Base-by-base conservation (phyloP, 768 basidiomycete species). In the Pulveroboletus frians region DNA sequence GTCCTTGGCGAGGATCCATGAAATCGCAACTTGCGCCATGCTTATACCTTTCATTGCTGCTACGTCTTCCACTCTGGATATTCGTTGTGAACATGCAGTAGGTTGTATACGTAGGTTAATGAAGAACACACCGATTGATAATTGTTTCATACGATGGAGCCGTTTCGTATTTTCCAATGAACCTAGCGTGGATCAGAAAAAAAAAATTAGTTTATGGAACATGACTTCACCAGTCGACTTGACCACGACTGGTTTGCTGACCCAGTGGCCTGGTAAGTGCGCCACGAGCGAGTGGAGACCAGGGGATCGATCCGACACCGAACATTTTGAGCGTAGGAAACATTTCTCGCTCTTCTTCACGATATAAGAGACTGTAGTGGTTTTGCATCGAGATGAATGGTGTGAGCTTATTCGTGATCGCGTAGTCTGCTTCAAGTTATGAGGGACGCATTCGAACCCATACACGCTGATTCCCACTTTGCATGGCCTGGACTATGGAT, bases 351-450 rank as follows among this genome's bases (percentile, higher is more conserved):
- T 80, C 81, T 60, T 84, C 81, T 59, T 83, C 82, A 37, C 80
- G 74, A 57, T 83, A 83, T 32, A 79, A 39, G 5, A 80, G 69
- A 49, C 61, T 75, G 59, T 83, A 76, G 52, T 78, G 74, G 63
- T 83, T 81, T 62, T 83, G 81, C 81, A 83, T 83, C 9, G 77
- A 76, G 64, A 81, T 76, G 66, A 83, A 82, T 5, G 75, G 76
- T 7, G 76, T 77, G 30, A 74, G 66, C 36, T 68, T 72, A 55
- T 73, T 71, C 27, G 54, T 61, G 52, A 73, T 72, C 5, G 74
- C 72, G 23, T 73, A 73, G 56, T 68, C 69, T 70, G 39, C 52
- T 40, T 46, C 4, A 30, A 50, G 32, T 20, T 15, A 37, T 53
- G 15, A 59, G 31, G 4, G 10, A 46, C 7, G 2, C 8, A 11